These are phyloP conservation scores for Pyricularia sp. DNA, from an alignment of 2,329 filamentous ascomycete genomes.

Conservation along the genomic window DNA sequence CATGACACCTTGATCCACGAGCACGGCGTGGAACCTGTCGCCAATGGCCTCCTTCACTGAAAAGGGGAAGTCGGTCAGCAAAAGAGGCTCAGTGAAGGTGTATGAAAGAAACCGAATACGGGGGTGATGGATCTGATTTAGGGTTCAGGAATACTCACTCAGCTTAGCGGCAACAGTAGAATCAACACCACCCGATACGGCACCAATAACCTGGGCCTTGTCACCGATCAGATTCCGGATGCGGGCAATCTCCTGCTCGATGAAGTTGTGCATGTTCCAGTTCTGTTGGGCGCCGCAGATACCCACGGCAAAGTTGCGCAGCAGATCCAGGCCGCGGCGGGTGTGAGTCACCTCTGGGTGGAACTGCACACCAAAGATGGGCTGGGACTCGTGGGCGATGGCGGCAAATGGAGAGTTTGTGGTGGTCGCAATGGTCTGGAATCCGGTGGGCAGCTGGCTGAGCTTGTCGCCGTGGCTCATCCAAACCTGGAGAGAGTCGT, in stretches of 20 bases:
- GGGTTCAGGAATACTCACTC: constrained; percentile 18
- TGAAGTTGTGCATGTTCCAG: constrained; percentile 81
- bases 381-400: constrained; percentile 56
- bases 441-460: constrained; percentile 50
- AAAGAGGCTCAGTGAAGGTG: not conserved
- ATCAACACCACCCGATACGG: constrained; percentile 63
- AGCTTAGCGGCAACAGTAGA: constrained; percentile 76
- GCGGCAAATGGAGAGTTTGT: constrained; percentile 65
- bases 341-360: constrained; percentile 40
- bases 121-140: not conserved
- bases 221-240: constrained; percentile 75
- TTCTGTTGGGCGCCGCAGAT: constrained; percentile 67
- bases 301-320: constrained; percentile 71
- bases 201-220: constrained; percentile 57
- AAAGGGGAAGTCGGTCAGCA: not conserved
- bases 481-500: constrained; percentile 52
- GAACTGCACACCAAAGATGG: constrained; percentile 45
- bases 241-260: constrained; percentile 64
- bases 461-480: constrained; percentile 60
- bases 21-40: constrained; percentile 53
- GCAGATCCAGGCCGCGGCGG: constrained; percentile 51
- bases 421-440: constrained; percentile 60
- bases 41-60: constrained; percentile 55
- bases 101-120: constrained; percentile 19
- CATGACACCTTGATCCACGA: constrained; percentile 80